These are phyloP conservation scores for Aspergillus sparsus DNA, from an alignment of 495 filamentous ascomycete species.

Conservation along the genomic window DNA sequence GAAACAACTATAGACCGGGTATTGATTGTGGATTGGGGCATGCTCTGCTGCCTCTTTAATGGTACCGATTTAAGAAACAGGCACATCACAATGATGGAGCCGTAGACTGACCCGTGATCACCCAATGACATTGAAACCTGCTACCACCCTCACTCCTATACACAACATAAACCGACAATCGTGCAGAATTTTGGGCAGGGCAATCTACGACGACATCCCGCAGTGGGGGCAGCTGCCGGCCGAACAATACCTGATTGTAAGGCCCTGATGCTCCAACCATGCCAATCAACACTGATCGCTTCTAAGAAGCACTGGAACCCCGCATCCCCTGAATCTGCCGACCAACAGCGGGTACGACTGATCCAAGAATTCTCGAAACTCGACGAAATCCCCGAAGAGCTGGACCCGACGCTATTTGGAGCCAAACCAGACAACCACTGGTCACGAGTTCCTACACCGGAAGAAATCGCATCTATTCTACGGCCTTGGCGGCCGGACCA, in stretches of 20 bases:
- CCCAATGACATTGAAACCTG: no score
- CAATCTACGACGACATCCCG: conserved; percentile 3
- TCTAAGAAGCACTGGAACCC: background rate
- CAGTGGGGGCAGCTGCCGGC: conserved; percentile 15
- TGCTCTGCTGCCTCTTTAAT: no score
- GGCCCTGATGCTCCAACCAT: no score
- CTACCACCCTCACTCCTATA: no score
- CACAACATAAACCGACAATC: no score
- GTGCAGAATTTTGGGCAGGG: background rate
- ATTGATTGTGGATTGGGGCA: no score
- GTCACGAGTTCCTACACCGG: background rate
- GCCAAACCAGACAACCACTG: background rate
- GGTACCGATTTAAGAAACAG: no score
- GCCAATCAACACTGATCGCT: no score
- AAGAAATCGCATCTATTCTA: conserved; percentile 8
- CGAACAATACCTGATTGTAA: conserved; percentile 22
- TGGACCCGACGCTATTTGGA: background rate
- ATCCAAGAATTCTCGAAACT: conserved; percentile 8
- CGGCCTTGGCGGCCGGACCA: conserved; percentile 12
- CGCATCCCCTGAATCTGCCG: conserved; percentile 6
- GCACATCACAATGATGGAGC: no score
- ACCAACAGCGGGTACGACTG: conserved; percentile 8
- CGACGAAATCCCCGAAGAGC: conserved; percentile 1
- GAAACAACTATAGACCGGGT: no score
- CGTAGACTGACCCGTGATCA: no score